A percentile compares a stretch with the other conserved stretches of the same genome.
Evolutionary conservation across 495 filamentous ascomycete species (phyloP).

Genomic region (Trypethelium eluteriae): DNA sequence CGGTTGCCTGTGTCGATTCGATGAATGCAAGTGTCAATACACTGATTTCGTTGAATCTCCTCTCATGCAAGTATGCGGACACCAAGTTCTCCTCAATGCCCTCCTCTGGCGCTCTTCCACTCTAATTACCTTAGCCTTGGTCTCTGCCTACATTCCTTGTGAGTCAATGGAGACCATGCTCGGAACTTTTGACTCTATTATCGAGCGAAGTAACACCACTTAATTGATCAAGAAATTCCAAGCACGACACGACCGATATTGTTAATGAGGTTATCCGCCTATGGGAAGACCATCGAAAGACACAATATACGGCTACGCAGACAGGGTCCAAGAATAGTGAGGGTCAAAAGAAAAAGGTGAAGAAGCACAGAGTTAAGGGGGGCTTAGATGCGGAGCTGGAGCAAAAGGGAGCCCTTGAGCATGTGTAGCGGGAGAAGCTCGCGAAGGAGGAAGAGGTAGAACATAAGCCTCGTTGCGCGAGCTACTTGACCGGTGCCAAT

Average conservation of each 20-base stretch:
- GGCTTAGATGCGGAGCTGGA: constrained; percentile 65
- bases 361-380: constrained; percentile 93
- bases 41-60: neutral
- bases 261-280: constrained; percentile 87
- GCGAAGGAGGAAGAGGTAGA: constrained; percentile 61
- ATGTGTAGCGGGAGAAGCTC: constrained; percentile 54
- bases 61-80: neutral
- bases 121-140: neutral
- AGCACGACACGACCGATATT: constrained; percentile 64
- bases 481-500: neutral
- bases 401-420: constrained; percentile 67
- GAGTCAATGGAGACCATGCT: constrained; percentile 46
- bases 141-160: neutral
- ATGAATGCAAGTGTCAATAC: too few species aligned
- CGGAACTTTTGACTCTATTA: constrained; percentile 73
- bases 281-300: constrained; percentile 78
- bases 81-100: neutral
- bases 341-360: constrained; percentile 79
- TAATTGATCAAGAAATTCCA: constrained; percentile 86
- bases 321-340: constrained; percentile 77
- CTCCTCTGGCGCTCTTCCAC: too few species aligned
- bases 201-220: constrained; percentile 80
- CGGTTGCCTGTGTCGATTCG: too few species aligned
- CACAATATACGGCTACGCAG: constrained; percentile 70
- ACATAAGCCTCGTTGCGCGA: constrained; percentile 45